These are phyloP conservation scores for Fusarium poae DNA, from an alignment of 2,329 filamentous ascomycete genomes.

Conservation along the genomic window DNA sequence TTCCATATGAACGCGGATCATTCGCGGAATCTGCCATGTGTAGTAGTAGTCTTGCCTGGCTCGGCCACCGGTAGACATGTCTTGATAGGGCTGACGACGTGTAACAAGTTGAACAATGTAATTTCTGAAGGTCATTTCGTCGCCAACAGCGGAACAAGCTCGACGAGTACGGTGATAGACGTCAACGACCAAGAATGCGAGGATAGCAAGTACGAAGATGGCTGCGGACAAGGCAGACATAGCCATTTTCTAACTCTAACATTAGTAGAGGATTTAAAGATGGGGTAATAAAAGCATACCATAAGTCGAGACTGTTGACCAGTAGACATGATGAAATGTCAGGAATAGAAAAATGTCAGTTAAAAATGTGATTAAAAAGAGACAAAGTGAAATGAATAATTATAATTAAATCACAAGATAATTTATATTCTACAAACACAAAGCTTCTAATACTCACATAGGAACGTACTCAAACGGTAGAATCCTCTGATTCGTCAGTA, in stretches of 20 bases:
- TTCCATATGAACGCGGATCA: neutral
- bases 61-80: accelerated
- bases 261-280: neutral
- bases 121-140: neutral
- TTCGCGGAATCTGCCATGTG: neutral
- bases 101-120: neutral
- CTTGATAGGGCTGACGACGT: neutral
- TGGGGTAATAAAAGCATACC: neutral
- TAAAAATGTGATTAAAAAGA: neutral
- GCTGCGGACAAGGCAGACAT: neutral
- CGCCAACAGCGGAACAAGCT: neutral
- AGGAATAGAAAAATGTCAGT: accelerated
- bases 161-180: neutral
- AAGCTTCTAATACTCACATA: accelerated
- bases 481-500: neutral
- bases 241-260: neutral
- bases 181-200: neutral
- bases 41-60: neutral
- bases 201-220: neutral
- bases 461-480: neutral
- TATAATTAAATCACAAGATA: accelerated
- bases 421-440: neutral
- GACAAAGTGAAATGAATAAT: accelerated
- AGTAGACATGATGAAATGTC: neutral
- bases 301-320: neutral